Evolutionary conservation across 2,329 filamentous ascomycete species (phyloP), one percentile per base, ranked within the genome.

Genomic region (Aquanectria penicillioides): DNA sequence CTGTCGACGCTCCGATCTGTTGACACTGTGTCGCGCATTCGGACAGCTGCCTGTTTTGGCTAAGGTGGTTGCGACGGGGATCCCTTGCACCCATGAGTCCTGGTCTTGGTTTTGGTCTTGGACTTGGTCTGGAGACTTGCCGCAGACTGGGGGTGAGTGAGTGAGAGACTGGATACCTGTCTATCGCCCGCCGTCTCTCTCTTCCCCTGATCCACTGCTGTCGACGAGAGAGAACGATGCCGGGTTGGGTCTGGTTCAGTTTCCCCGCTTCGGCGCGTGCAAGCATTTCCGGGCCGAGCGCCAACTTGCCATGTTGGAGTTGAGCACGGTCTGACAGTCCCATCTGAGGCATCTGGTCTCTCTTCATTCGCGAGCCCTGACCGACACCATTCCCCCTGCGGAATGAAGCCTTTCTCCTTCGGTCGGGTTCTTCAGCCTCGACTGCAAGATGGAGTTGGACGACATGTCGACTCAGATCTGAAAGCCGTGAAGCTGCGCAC

Each of bases 361-460:
- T 63, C 59, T 57, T 62, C 52, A 70, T 70, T 70, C 68, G 68
- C 37, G 68, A 70, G 56, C 60, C 54, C 36, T 62, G 54, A 53
- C 47, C 46, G 55, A 59, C 68, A 62, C 68, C 68, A 66, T 70
- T 57, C 68, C 68, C 57, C 53, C 59, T 68, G 60, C 40, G 66
- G 68, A 67, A 70, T 59, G 61, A 68, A 69, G 61, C 68, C 61
- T 61, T 67, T 59, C 61, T 69, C 33, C 58, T 62, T 69, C 68
- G 51, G 65, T 69, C 59, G 63, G 54, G 51, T 64, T 49, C 57
- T 64, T 63, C 62, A 70, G 68, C 68, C 67, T 65, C 66, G 69
- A 69, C 69, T 69, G 66, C 65, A 65, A 64, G 62, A 65, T 65
- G 62, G 49, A 61, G 64, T 59, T 66, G 59, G 54, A 61, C 51